A percentile compares a stretch with the other conserved stretches of the same genome.
Conservation (phyloP, 371 early-diverging fungal species). For the Mortierella sp. region DNA sequence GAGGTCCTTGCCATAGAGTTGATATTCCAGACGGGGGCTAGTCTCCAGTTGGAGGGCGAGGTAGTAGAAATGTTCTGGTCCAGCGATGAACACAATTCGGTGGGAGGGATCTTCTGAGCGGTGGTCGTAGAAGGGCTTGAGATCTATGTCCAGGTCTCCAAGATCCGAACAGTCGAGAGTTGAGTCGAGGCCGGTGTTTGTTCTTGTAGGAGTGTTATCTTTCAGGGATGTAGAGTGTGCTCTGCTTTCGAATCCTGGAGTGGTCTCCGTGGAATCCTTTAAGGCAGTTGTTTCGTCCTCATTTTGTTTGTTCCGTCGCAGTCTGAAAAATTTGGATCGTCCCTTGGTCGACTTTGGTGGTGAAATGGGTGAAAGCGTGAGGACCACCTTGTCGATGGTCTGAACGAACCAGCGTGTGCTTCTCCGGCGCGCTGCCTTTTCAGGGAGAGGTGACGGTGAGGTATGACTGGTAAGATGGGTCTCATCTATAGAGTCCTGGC, state of each 20-base stretch:
- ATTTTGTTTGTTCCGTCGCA: not conserved
- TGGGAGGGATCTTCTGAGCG: constrained; percentile 32
- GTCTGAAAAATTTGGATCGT: not conserved
- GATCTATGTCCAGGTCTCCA: constrained; percentile 22
- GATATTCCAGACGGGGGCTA: constrained; percentile 35
- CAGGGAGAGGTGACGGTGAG: not conserved
- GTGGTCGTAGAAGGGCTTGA: constrained; percentile 38
- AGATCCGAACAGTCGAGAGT: not conserved
- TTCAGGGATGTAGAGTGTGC: not conserved
- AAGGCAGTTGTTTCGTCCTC: not conserved
- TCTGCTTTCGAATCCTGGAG: not conserved
- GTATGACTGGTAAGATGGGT: not conserved
- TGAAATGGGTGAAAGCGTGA: not conserved
- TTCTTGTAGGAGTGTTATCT: not conserved
- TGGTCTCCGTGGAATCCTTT: not conserved
- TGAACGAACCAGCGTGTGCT: constrained; percentile 3
- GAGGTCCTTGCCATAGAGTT: constrained; percentile 58
- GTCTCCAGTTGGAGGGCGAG: constrained; percentile 55
- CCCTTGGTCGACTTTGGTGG: not conserved
- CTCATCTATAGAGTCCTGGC: not conserved
- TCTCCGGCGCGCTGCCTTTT: not conserved
- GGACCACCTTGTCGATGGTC: not conserved
- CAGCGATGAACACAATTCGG: constrained; percentile 36
- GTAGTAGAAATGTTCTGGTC: constrained; percentile 54
- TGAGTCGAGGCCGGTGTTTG: not conserved